phyloP scores from a whole-genome alignment of 177 flowering plant genomes.

The Vitis hybrid region DNA sequence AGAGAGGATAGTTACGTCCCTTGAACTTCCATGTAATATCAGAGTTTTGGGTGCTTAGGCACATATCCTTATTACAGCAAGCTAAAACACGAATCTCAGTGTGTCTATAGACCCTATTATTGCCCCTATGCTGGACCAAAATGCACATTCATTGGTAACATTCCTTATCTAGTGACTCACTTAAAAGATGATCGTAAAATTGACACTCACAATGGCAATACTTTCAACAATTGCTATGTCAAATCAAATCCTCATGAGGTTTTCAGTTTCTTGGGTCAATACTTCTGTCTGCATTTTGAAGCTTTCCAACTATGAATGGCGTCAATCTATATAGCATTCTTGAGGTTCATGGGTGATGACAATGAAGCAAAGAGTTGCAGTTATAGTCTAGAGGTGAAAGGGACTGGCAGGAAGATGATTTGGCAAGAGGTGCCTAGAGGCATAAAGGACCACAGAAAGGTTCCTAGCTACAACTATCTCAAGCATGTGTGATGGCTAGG shows the following conservation, averaged over 20 bases:
- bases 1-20: conserved; percentile 91
- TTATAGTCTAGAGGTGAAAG: no score
- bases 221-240: conserved; percentile 39
- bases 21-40: conserved; percentile 95
- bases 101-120: conserved; percentile 54
- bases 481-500: no score
- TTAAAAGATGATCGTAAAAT: conserved; percentile 88
- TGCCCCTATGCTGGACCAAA: conserved; percentile 62
- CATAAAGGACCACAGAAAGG: conserved; percentile 53
- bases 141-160: conserved; percentile 79
- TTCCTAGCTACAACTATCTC: no score
- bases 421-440: conserved; percentile 87
- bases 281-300: no score
- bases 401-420: background rate
- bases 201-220: conserved; percentile 91
- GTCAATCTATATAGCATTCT: no score
- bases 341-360: no score
- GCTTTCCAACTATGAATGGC: no score
- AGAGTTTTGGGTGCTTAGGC: conserved; percentile 77
- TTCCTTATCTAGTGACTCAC: conserved; percentile 76
- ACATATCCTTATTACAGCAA: conserved; percentile 92
- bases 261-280: no score
- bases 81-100: conserved; percentile 85
- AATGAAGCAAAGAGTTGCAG: no score
- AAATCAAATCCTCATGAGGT: no score